Evolutionary conservation across 2,329 filamentous ascomycete species (phyloP).

Genomic region (Fusarium neocosmosporiellum): DNA sequence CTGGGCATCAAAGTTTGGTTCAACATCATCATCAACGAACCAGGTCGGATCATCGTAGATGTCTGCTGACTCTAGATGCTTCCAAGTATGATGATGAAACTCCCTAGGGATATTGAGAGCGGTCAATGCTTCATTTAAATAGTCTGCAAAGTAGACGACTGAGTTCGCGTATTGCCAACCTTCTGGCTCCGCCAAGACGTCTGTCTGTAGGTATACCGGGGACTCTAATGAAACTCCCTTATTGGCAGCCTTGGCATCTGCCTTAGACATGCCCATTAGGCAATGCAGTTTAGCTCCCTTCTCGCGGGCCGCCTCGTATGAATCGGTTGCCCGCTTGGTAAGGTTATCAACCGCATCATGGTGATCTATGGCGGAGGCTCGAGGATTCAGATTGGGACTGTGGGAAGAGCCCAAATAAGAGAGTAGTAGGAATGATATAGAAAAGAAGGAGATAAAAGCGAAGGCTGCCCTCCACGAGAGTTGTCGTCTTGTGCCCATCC

Average conservation of each 20-base stretch:
- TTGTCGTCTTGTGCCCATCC: background rate
- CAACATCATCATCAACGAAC: background rate
- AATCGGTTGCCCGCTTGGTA: background rate
- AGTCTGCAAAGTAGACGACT: background rate
- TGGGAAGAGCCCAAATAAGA: background rate
- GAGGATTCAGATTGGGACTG: background rate
- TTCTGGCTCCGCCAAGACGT: background rate
- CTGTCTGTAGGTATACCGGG: background rate
- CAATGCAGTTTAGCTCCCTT: constrained; percentile 4
- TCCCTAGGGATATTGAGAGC: background rate
- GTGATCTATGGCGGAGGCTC: background rate
- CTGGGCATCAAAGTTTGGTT: background rate
- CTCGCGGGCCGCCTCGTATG: background rate
- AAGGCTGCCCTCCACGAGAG: constrained; percentile 5
- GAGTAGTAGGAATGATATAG: background rate
- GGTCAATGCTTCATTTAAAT: constrained; percentile 8
- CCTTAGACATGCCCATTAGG: background rate
- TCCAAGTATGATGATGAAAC: background rate
- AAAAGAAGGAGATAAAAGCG: background rate
- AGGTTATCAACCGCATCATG: background rate
- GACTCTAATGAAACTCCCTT: constrained; percentile 5
- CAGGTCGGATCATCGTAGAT: constrained; percentile 2
- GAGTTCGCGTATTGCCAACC: background rate
- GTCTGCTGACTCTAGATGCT: background rate
- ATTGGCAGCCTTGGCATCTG: background rate